Percentiles rank a stretch among this genome's conserved stretches.
Evolutionary conservation across 169 alveolate genomes (phyloP).

Genomic region (Eimeria praecox): DNA sequence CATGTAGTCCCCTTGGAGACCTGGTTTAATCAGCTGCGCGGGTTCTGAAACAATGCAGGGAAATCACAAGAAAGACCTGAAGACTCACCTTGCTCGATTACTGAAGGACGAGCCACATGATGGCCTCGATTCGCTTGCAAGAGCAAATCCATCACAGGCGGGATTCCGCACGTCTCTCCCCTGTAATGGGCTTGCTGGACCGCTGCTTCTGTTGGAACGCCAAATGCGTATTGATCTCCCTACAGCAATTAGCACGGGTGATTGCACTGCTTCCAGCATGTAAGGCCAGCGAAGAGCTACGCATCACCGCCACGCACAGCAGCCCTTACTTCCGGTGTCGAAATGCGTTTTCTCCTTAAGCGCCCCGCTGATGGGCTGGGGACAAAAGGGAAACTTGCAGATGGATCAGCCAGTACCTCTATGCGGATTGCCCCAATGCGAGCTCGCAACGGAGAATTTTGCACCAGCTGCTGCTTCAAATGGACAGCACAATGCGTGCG

Average conservation of each 20-base stretch:
- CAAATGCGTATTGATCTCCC: slow-evolving; percentile 24
- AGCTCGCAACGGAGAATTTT: not conserved
- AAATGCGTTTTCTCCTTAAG: not conserved
- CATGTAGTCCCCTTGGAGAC: not conserved
- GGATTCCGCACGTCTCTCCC: not conserved
- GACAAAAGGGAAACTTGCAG: not conserved
- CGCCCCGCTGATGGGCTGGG: not conserved
- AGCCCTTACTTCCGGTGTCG: not conserved
- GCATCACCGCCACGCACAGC: not conserved
- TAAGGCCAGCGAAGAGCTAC: not conserved
- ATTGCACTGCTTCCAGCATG: not conserved
- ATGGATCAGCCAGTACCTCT: not conserved
- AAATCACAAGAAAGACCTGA: not conserved
- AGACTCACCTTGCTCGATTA: not conserved
- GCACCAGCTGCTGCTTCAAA: not conserved
- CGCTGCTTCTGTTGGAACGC: slow-evolving; percentile 30
- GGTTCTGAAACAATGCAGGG: not conserved
- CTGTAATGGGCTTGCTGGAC: not conserved
- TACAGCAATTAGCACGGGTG: not conserved
- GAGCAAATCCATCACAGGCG: not conserved
- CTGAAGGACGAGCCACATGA: not conserved
- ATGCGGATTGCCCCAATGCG: not conserved
- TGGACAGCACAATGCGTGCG: not conserved
- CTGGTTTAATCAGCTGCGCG: not conserved
- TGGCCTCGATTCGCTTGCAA: not conserved